Evolutionary conservation across 2,329 filamentous ascomycete species (phyloP).

Genomic region (Clonostachys solani): DNA sequence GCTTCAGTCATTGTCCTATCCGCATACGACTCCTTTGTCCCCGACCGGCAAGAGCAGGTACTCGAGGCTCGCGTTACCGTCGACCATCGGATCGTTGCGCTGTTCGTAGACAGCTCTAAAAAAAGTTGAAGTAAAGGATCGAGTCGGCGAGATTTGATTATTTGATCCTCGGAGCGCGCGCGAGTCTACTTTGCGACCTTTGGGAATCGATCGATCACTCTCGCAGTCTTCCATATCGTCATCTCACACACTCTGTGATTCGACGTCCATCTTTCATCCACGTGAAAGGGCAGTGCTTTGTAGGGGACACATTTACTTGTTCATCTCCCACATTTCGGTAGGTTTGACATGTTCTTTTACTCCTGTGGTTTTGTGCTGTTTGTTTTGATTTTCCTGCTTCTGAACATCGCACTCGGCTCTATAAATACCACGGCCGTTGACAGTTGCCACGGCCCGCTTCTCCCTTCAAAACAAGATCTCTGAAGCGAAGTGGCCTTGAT

Average conservation of each 20-base stretch:
- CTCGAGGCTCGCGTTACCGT: constrained; percentile 22
- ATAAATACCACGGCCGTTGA: too few species aligned
- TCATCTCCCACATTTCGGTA: constrained; percentile 80
- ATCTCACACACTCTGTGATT: background rate
- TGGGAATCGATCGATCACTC: constrained; percentile 4
- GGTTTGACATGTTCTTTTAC: constrained; percentile 18
- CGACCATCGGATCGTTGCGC: constrained; percentile 23
- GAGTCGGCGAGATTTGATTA: constrained; percentile 5
- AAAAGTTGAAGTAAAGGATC: constrained; percentile 21
- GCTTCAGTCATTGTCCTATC: constrained; percentile 22
- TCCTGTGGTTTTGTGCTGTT: constrained; percentile 28
- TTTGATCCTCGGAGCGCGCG: constrained; percentile 7
- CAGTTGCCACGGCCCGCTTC: too few species aligned
- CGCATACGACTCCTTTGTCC: constrained; percentile 27
- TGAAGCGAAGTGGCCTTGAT: too few species aligned
- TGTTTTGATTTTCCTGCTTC: constrained; percentile 4
- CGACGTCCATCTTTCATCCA: background rate
- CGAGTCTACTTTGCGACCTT: constrained; percentile 4
- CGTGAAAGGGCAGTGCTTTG: constrained; percentile 29
- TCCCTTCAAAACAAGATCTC: too few species aligned
- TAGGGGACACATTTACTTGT: constrained; percentile 98
- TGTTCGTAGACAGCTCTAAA: constrained; percentile 23
- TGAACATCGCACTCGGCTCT: background rate
- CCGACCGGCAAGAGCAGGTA: constrained; percentile 21
- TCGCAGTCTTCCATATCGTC: background rate